phyloP scores from a whole-genome alignment of 176 grass and related monocot genomes.

The Poa annua region DNA sequence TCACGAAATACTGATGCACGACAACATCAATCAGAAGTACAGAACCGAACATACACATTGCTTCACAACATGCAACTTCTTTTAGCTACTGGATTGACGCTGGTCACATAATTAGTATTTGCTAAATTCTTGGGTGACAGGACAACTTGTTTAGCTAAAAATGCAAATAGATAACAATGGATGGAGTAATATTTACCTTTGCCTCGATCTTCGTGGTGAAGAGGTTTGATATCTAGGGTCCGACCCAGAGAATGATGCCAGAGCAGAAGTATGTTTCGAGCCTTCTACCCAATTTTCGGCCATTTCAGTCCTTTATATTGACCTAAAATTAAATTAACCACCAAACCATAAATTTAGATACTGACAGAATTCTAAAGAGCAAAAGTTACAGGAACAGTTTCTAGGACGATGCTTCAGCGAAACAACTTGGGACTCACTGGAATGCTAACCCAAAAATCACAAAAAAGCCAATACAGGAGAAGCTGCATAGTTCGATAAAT shows the following conservation, averaged over 20 bases:
- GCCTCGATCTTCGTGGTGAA: constrained; percentile 29
- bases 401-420: constrained; percentile 16
- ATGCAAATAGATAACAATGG: background rate
- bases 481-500: constrained; percentile 5
- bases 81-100: background rate
- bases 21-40: constrained; percentile 18
- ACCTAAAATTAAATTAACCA: constrained; percentile 27
- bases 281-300: constrained; percentile 47
- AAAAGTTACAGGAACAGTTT: constrained; percentile 6
- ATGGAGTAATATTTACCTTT: constrained; percentile 42
- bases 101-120: background rate
- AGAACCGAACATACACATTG: constrained; percentile 15
- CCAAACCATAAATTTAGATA: constrained; percentile 13
- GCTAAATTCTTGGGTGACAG: background rate
- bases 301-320: constrained; percentile 42
- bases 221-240: constrained; percentile 29
- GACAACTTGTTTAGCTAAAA: constrained; percentile 12
- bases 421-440: constrained; percentile 20
- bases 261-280: constrained; percentile 34
- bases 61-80: background rate
- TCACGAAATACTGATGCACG: background rate
- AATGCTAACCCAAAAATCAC: background rate
- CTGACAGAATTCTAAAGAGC: background rate
- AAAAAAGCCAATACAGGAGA: constrained; percentile 13
- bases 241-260: constrained; percentile 33